Conservation (phyloP, 257 asterid species). For the Ilex aquifolium region DNA sequence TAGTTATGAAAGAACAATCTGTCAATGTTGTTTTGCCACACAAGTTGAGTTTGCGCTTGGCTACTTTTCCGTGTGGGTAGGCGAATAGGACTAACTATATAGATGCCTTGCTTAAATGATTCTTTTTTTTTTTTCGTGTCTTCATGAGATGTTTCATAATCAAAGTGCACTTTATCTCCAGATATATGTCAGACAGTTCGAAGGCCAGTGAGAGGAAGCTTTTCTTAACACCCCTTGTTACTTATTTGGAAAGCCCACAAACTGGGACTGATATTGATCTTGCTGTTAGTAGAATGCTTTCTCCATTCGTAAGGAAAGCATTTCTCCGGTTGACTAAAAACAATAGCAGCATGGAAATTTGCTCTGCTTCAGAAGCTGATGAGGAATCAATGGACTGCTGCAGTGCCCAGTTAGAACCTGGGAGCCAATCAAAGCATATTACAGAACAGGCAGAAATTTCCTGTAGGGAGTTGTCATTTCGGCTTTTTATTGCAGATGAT, state of each 20-base stretch:
- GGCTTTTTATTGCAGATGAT: constrained; percentile 63
- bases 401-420: constrained; percentile 28
- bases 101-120: too few species aligned
- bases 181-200: constrained; percentile 24
- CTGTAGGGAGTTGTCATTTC: constrained; percentile 52
- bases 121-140: too few species aligned
- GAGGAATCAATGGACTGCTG: constrained; percentile 30
- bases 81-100: too few species aligned
- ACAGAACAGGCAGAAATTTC: constrained; percentile 44
- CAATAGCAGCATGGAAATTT: constrained; percentile 31
- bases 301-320: constrained; percentile 53
- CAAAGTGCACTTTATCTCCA: constrained; percentile 11
- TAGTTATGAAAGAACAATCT: too few species aligned
- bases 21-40: too few species aligned
- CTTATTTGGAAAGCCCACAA: constrained; percentile 68
- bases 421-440: constrained; percentile 30
- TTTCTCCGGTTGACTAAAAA: constrained; percentile 26
- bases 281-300: constrained; percentile 59
- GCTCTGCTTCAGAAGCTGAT: constrained; percentile 20
- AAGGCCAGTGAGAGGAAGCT: constrained; percentile 63
- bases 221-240: constrained; percentile 80
- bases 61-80: too few species aligned
- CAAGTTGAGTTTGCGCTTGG: too few species aligned
- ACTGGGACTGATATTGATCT: constrained; percentile 61
- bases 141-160: too few species aligned